Conservation (phyloP, 2,329 filamentous ascomycete genomes). For the Fusarium napiforme region DNA sequence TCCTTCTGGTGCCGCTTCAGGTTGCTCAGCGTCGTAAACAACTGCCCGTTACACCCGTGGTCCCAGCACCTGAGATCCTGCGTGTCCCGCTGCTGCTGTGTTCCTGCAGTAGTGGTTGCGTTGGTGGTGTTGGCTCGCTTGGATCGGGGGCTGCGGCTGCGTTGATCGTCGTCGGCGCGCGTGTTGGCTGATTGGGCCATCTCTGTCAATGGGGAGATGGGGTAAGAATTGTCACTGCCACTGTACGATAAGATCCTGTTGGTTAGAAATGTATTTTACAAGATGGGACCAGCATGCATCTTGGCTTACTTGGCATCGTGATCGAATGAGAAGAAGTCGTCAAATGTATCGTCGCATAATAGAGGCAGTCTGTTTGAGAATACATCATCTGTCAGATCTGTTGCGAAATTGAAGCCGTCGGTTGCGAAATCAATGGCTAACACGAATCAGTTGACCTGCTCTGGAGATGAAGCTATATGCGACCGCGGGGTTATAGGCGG, state of each 20-base stretch:
- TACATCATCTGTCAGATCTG: neutral
- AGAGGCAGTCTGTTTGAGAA: neutral
- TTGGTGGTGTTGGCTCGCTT: neutral
- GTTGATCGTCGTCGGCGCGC: neutral
- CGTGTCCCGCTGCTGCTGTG: neutral
- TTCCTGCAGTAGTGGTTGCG: neutral
- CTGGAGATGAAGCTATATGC: neutral
- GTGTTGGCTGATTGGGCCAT: neutral
- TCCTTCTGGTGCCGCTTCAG: neutral
- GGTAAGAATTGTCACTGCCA: neutral
- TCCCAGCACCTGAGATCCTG: constrained; percentile 6
- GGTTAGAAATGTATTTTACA: neutral
- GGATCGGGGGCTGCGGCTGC: neutral
- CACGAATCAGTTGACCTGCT: neutral
- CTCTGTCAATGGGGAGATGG: neutral
- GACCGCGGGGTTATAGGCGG: neutral
- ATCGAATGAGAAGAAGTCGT: neutral
- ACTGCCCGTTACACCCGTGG: constrained; percentile 2
- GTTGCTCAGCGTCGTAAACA: constrained; percentile 5
- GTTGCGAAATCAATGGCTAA: neutral
- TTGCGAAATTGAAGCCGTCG: neutral
- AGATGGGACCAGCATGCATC: neutral
- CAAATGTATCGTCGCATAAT: neutral
- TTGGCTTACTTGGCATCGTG: neutral
- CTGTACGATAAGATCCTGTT: neutral